These are phyloP conservation scores for Grammothele lineata DNA, from an alignment of 768 basidiomycete species.

Conservation along the genomic window DNA sequence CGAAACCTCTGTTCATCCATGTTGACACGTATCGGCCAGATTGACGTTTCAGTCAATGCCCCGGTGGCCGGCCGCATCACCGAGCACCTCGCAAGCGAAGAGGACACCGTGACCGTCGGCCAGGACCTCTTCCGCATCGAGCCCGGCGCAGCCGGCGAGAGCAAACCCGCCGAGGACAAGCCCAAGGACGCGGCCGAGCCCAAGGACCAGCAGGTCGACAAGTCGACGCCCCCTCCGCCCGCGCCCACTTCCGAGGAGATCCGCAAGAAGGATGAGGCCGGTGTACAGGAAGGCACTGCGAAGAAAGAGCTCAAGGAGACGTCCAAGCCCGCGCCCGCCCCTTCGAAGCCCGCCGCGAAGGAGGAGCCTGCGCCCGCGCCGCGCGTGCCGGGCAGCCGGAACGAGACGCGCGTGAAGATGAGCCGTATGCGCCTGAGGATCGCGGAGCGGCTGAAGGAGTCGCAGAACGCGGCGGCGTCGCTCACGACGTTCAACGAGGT, in stretches of 20 bases:
- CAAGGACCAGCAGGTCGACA: conserved; percentile 44
- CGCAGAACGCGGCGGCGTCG: conserved; percentile 94
- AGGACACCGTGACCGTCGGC: conserved; percentile 91
- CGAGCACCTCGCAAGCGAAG: conserved; percentile 83
- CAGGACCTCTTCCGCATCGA: conserved; percentile 93
- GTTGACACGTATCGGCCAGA: conserved; percentile 41
- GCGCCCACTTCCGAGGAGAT: conserved; percentile 33
- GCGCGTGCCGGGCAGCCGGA: conserved; percentile 51
- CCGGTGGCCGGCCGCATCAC: conserved; percentile 84
- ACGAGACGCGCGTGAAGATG: conserved; percentile 97
- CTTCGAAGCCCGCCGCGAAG: conserved; percentile 21
- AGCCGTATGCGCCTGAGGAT: conserved; percentile 97
- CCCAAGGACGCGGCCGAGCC: conserved; percentile 41
- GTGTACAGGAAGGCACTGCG: conserved; percentile 27
- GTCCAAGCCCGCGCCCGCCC: conserved; percentile 24
- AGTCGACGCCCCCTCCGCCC: conserved; percentile 41
- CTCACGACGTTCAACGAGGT: conserved; percentile 99
- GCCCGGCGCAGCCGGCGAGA: conserved; percentile 45
- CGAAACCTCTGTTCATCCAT: no score
- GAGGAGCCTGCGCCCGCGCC: conserved; percentile 30
- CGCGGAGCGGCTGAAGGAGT: conserved; percentile 95
- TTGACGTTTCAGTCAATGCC: conserved; percentile 96
- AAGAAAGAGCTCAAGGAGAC: conserved; percentile 35
- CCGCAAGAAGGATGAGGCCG: conserved; percentile 24
- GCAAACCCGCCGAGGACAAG: conserved; percentile 19